These are phyloP conservation scores for Dendrocalamus sinicus DNA, from an alignment of 176 grass and related monocot species.

Conservation along the genomic window DNA sequence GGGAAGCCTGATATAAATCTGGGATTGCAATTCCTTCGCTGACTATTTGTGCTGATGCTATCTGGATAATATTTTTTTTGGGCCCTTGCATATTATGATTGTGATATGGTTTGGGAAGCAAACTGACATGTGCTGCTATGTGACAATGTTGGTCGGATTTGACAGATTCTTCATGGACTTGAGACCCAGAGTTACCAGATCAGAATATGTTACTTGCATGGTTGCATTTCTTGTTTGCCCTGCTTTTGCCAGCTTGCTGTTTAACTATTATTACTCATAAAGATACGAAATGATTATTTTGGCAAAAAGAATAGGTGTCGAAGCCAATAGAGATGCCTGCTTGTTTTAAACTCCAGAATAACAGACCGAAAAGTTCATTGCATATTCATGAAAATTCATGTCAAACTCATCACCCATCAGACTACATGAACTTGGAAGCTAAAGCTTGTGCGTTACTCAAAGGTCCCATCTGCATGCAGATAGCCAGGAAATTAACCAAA, in stretches of 20 bases:
- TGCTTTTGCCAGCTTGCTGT: background rate
- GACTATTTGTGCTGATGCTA: background rate
- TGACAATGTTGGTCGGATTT: background rate
- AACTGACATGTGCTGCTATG: background rate
- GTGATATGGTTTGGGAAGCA: background rate
- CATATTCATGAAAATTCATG: background rate
- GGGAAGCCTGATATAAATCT: background rate
- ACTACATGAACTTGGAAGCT: background rate
- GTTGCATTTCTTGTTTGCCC: background rate
- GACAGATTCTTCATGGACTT: background rate
- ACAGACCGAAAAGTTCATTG: background rate
- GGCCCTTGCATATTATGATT: background rate
- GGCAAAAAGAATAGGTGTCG: background rate
- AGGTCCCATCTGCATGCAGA: conserved; percentile 1
- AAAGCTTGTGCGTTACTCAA: background rate
- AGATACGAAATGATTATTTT: background rate
- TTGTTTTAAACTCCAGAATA: background rate
- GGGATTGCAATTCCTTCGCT: background rate
- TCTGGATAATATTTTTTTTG: background rate
- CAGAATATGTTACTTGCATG: background rate
- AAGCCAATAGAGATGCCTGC: background rate
- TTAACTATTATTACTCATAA: background rate
- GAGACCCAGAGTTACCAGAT: background rate
- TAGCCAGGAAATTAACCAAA: background rate
- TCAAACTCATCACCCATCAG: background rate